Evolutionary conservation across 306 rosid genomes (phyloP).

Genomic region (Trifolium repens): DNA sequence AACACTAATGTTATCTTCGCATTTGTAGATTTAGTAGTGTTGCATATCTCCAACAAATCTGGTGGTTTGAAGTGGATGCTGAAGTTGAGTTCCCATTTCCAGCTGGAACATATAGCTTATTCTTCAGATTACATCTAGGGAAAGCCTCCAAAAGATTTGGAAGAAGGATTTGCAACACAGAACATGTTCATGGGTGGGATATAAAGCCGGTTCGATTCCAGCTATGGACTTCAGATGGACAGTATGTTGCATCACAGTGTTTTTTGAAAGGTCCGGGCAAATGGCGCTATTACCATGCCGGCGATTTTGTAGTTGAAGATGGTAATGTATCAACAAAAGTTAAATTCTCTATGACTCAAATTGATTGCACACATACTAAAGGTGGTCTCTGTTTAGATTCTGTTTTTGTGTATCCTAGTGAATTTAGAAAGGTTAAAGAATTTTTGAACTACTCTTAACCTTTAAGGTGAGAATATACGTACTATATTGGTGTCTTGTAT

Average conservation of each 20-base stretch:
- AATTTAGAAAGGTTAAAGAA: constrained; percentile 58
- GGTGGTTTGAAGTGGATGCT: constrained; percentile 99
- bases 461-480: constrained; percentile 26
- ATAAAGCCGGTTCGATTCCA: constrained; percentile 81
- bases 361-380: constrained; percentile 96
- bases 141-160: constrained; percentile 74
- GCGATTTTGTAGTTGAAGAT: constrained; percentile 74
- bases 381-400: constrained; percentile 97
- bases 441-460: constrained; percentile 56
- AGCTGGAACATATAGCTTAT: constrained; percentile 77
- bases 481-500: neutral
- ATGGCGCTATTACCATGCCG: constrained; percentile 80
- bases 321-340: constrained; percentile 62
- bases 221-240: constrained; percentile 89
- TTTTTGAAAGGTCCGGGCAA: constrained; percentile 70
- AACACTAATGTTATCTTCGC: constrained; percentile 21
- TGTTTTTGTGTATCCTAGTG: constrained; percentile 69
- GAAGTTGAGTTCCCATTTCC: constrained; percentile 94
- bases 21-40: constrained; percentile 62
- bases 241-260: constrained; percentile 65
- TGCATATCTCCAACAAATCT: constrained; percentile 91
- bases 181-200: constrained; percentile 95
- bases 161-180: constrained; percentile 69
- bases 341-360: constrained; percentile 92
- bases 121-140: constrained; percentile 78